phyloP scores from a whole-genome alignment of 176 grass and related monocot species.

The Poa annua region DNA sequence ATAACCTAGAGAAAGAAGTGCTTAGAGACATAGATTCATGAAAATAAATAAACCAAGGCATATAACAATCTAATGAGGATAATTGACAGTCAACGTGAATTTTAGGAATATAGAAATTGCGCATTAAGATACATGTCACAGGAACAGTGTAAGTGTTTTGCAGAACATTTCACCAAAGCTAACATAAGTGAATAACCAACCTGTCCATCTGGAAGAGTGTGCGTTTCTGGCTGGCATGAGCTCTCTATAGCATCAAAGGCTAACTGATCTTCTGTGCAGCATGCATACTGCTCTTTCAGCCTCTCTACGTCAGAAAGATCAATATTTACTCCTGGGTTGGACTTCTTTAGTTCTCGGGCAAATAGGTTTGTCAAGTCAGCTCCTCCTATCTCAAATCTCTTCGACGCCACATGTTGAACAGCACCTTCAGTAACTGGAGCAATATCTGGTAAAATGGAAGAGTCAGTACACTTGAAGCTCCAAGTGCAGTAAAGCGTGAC shows the following conservation, averaged over 20 bases:
- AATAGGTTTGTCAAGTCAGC: conserved; percentile 94
- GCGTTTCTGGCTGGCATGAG: conserved; percentile 66
- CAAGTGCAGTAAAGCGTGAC: background rate
- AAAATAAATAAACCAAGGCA: background rate
- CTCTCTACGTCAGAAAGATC: conserved; percentile 87
- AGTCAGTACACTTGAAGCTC: conserved; percentile 14
- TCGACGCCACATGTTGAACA: conserved; percentile 91
- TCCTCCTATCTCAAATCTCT: conserved; percentile 91
- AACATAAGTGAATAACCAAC: conserved; percentile 48
- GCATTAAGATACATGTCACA: conserved; percentile 19
- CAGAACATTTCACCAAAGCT: conserved; percentile 17
- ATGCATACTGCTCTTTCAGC: conserved; percentile 87
- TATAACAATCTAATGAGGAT: background rate
- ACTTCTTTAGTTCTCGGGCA: conserved; percentile 76
- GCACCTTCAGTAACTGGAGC: conserved; percentile 96
- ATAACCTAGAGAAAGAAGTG: conserved; percentile 64
- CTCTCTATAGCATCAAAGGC: conserved; percentile 69
- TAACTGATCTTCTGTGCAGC: conserved; percentile 73
- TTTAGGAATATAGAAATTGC: conserved; percentile 22
- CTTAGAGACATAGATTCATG: conserved; percentile 22
- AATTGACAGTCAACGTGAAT: background rate
- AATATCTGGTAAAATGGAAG: conserved; percentile 71
- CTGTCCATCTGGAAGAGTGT: conserved; percentile 99
- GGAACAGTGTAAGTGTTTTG: background rate
- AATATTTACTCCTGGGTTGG: conserved; percentile 77